Evolutionary conservation across 1,284 basidiomycete species (phyloP).

Genomic region (Austroboletus niveus): DNA sequence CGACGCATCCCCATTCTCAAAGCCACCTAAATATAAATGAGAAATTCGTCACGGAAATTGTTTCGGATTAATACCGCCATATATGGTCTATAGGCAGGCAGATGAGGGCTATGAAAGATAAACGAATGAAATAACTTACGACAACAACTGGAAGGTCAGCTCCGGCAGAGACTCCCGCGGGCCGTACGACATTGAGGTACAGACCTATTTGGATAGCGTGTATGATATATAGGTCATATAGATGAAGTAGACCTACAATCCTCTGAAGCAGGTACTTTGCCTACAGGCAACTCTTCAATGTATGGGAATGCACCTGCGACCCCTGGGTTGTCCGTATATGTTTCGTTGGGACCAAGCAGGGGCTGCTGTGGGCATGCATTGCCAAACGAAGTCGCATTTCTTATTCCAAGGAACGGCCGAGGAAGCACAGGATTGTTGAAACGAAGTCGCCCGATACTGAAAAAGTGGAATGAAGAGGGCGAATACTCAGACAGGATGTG

Average conservation of each 20-base stretch:
- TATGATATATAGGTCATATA: background rate
- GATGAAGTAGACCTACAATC: constrained; percentile 9
- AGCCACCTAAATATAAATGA: constrained; percentile 9
- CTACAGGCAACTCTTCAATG: constrained; percentile 6
- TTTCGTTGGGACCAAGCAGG: background rate
- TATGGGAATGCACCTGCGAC: constrained; percentile 2
- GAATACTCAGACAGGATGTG: background rate
- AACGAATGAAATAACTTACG: constrained; percentile 8
- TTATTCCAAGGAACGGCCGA: constrained; percentile 7
- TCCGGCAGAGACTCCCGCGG: constrained; percentile 5
- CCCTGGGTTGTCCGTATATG: constrained; percentile 10
- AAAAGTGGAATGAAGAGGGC: background rate
- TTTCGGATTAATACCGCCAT: constrained; percentile 11
- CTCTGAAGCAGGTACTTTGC: constrained; percentile 11
- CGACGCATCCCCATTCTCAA: constrained; percentile 19
- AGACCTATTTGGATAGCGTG: constrained; percentile 6
- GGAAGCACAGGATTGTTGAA: constrained; percentile 15
- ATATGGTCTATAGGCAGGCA: constrained; percentile 8
- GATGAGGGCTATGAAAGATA: background rate
- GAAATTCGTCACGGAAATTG: background rate
- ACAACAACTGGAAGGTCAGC: constrained; percentile 20
- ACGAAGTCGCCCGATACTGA: constrained; percentile 17
- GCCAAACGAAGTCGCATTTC: constrained; percentile 19
- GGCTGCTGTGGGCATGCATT: constrained; percentile 25
- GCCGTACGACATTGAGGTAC: constrained; percentile 21